Conservation (phyloP, 1,139 yeast species). For the Blastobotrys apis region DNA sequence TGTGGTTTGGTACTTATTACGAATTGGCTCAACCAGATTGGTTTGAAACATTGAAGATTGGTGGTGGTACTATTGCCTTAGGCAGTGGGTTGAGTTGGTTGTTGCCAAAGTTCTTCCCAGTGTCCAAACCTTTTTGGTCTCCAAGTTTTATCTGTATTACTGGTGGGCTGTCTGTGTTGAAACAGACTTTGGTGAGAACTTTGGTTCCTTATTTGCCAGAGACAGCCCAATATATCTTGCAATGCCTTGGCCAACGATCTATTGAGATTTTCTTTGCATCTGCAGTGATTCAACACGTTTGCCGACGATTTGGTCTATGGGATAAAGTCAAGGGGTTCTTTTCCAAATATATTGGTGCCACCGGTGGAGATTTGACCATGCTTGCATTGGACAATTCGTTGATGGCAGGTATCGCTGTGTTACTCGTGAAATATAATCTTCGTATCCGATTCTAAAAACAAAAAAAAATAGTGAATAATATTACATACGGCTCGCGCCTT, state of each 20-base stretch:
- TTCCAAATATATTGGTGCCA: conserved; percentile 17
- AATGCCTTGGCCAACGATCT: conserved; percentile 31
- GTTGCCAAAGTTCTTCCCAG: conserved; percentile 32
- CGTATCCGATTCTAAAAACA: conserved; percentile 15
- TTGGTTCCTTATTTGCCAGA: conserved; percentile 29
- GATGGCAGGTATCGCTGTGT: conserved; percentile 24
- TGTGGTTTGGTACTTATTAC: conserved; percentile 38
- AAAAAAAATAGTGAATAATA: background rate
- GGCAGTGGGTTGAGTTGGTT: conserved; percentile 30
- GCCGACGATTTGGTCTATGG: conserved; percentile 17
- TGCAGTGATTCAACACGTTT: conserved; percentile 21
- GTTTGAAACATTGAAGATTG: conserved; percentile 27
- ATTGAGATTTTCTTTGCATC: conserved; percentile 32
- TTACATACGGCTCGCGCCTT: conserved; percentile 35
- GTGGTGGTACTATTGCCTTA: conserved; percentile 27
- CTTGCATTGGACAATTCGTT: conserved; percentile 21
- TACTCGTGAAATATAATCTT: conserved; percentile 22
- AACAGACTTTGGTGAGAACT: conserved; percentile 25
- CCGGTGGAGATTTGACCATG: conserved; percentile 23
- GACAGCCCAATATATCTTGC: conserved; percentile 20
- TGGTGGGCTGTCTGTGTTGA: conserved; percentile 33
- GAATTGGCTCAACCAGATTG: conserved; percentile 22
- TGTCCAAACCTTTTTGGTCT: conserved; percentile 39
- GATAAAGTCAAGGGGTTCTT: conserved; percentile 13
- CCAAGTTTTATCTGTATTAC: conserved; percentile 35